Evolutionary conservation across 2,329 filamentous ascomycete genomes (phyloP).

Genomic region (Zasmidium cellare): DNA sequence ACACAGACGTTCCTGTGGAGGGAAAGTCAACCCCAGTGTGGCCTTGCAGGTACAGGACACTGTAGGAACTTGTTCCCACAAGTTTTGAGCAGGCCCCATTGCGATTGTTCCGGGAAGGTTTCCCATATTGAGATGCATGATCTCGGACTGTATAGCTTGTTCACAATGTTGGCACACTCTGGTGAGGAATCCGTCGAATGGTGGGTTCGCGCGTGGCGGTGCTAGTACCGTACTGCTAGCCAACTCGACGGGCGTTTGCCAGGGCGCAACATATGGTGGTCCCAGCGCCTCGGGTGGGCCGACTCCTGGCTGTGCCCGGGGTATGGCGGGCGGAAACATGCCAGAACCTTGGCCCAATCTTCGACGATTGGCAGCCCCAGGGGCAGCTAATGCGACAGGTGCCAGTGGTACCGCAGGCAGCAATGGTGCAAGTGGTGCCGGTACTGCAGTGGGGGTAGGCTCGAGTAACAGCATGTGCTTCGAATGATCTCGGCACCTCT

Average conservation of each 20-base stretch:
- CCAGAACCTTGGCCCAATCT: not conserved
- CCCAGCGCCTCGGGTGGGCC: not conserved
- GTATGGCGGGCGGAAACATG: not conserved
- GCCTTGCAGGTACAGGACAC: constrained; percentile 1
- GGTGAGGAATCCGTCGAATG: constrained; percentile 3
- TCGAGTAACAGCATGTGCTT: not conserved
- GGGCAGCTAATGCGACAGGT: too few species aligned
- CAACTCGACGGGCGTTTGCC: not conserved
- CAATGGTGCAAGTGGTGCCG: too few species aligned
- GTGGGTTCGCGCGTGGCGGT: not conserved
- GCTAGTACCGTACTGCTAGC: not conserved
- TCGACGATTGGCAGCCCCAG: not conserved
- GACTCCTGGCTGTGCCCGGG: not conserved
- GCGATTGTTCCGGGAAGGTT: too few species aligned
- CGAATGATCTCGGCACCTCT: not conserved
- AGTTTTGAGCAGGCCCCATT: not conserved
- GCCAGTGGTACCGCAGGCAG: too few species aligned
- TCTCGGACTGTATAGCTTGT: not conserved
- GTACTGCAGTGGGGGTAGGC: not conserved
- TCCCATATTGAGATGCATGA: too few species aligned
- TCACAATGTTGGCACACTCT: constrained; percentile 4
- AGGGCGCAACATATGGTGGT: not conserved
- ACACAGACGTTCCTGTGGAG: not conserved
- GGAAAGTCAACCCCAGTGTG: not conserved
- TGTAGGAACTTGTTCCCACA: not conserved